Evolutionary conservation across 768 basidiomycete genomes (phyloP).

Genomic region (Coprinellus micaceus): DNA sequence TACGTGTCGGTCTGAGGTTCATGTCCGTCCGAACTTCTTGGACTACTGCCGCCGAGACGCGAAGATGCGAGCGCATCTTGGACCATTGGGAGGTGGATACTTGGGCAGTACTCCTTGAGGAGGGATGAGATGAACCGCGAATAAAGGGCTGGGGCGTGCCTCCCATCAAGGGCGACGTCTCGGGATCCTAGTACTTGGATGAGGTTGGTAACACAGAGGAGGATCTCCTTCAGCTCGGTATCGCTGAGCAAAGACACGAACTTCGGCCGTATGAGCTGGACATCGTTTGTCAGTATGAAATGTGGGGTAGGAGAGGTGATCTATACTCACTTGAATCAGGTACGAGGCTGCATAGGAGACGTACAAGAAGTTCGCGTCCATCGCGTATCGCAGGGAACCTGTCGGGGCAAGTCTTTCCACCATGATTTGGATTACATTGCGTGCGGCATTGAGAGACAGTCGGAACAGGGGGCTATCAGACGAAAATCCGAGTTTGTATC

Average conservation of each 20-base stretch:
- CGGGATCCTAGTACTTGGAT: slow-evolving; percentile 45
- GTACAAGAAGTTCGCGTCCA: slow-evolving; percentile 49
- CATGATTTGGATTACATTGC: slow-evolving; percentile 52
- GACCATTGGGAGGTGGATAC: not conserved
- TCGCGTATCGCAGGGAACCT: slow-evolving; percentile 52
- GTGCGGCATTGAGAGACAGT: slow-evolving; percentile 52
- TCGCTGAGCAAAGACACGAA: slow-evolving; percentile 40
- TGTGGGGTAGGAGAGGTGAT: not conserved
- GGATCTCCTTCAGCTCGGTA: slow-evolving; percentile 37
- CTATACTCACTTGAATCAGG: slow-evolving; percentile 49
- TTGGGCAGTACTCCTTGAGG: slow-evolving; percentile 22
- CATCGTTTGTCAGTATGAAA: slow-evolving; percentile 1
- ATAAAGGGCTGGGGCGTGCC: slow-evolving; percentile 55
- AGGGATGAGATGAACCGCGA: slow-evolving; percentile 52
- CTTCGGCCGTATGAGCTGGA: slow-evolving; percentile 49
- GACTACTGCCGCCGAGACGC: not conserved
- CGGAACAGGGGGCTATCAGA: slow-evolving; percentile 41
- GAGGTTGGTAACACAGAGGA: slow-evolving; percentile 38
- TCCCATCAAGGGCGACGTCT: slow-evolving; percentile 51
- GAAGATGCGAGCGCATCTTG: not conserved
- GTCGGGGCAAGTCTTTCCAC: slow-evolving; percentile 50
- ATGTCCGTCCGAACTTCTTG: not conserved
- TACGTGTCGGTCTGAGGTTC: slow-evolving; percentile 19
- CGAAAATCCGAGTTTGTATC: slow-evolving; percentile 35
- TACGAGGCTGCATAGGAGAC: slow-evolving; percentile 60